A percentile compares a stretch with the other conserved stretches of the same genome.
Evolutionary conservation across 345 rosid species (phyloP).

Genomic region (Aquilaria yunnanensis): DNA sequence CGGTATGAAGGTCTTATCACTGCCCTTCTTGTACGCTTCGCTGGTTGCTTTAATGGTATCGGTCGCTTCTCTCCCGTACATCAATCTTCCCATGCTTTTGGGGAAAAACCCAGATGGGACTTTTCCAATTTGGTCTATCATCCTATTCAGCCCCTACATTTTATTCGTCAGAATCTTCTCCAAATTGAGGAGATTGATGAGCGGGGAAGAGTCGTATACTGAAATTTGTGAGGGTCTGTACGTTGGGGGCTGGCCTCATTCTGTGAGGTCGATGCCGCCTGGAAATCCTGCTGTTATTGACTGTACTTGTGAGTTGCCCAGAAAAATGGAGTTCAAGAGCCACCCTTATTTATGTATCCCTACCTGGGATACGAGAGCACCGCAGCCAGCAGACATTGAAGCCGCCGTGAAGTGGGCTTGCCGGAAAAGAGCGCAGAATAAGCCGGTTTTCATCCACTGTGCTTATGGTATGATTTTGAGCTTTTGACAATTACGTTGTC

Average conservation of each 20-base stretch:
- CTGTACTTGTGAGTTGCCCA: slow-evolving; percentile 72
- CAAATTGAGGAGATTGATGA: slow-evolving; percentile 25
- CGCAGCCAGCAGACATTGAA: slow-evolving; percentile 59
- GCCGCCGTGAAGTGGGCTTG: slow-evolving; percentile 72
- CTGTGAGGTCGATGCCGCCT: slow-evolving; percentile 39
- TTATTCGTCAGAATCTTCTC: slow-evolving; percentile 44
- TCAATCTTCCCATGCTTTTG: slow-evolving; percentile 46
- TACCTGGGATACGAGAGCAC: slow-evolving; percentile 77
- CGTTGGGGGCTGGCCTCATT: slow-evolving; percentile 77
- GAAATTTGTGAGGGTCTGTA: slow-evolving; percentile 48
- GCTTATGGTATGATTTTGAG: slow-evolving; percentile 52
- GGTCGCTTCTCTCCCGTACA: slow-evolving; percentile 37
- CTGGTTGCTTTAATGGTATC: slow-evolving; percentile 31
- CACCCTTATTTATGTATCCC: slow-evolving; percentile 55
- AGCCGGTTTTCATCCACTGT: slow-evolving; percentile 55
- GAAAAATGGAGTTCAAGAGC: slow-evolving; percentile 29
- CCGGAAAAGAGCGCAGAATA: slow-evolving; percentile 52
- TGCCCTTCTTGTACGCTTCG: slow-evolving; percentile 50
- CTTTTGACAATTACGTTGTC: not conserved
- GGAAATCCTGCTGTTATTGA: slow-evolving; percentile 66
- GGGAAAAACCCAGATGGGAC: slow-evolving; percentile 58
- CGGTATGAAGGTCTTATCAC: slow-evolving; percentile 26
- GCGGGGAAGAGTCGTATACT: slow-evolving; percentile 53
- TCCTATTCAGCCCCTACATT: slow-evolving; percentile 55
- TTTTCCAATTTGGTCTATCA: slow-evolving; percentile 48